Evolutionary conservation across 805 yeast species (phyloP).

Genomic region (Wickerhamomyces ciferrii): DNA sequence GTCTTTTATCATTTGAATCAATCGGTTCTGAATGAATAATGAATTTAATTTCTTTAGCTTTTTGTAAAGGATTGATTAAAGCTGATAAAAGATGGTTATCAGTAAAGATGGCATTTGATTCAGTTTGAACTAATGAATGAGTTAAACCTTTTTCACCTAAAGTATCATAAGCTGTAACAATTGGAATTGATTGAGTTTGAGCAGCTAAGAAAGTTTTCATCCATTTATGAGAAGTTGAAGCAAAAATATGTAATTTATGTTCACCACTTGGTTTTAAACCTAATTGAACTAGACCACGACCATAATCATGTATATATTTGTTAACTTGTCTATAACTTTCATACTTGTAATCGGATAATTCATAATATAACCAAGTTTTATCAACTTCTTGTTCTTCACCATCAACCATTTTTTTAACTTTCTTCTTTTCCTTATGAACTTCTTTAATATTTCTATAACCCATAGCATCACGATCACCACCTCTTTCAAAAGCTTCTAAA

Average conservation of each 20-base stretch:
- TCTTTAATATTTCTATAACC: constrained; percentile 79
- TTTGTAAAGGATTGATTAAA: constrained; percentile 66
- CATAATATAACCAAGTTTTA: constrained; percentile 86
- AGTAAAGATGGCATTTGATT: constrained; percentile 72
- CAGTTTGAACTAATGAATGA: constrained; percentile 82
- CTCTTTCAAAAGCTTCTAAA: constrained; percentile 52
- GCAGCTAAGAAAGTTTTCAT: constrained; percentile 81
- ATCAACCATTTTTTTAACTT: constrained; percentile 67
- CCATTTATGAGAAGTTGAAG: constrained; percentile 87
- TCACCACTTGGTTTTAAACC: constrained; percentile 62
- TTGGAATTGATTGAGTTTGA: constrained; percentile 72
- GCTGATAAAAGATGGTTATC: constrained; percentile 69
- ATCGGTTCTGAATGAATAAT: constrained; percentile 68
- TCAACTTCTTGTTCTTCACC: constrained; percentile 70
- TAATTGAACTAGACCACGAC: constrained; percentile 69
- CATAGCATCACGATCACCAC: constrained; percentile 51
- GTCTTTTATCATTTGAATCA: constrained; percentile 58
- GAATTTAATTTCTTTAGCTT: constrained; percentile 54
- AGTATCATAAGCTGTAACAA: constrained; percentile 95
- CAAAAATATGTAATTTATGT: constrained; percentile 76
- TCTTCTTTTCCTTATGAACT: constrained; percentile 70
- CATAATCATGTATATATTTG: constrained; percentile 44
- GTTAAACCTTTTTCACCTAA: constrained; percentile 85
- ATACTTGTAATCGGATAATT: constrained; percentile 67
- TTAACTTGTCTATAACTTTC: constrained; percentile 56